phyloP scores from a whole-genome alignment of 495 filamentous ascomycete genomes.

The Thozetella sp. region DNA sequence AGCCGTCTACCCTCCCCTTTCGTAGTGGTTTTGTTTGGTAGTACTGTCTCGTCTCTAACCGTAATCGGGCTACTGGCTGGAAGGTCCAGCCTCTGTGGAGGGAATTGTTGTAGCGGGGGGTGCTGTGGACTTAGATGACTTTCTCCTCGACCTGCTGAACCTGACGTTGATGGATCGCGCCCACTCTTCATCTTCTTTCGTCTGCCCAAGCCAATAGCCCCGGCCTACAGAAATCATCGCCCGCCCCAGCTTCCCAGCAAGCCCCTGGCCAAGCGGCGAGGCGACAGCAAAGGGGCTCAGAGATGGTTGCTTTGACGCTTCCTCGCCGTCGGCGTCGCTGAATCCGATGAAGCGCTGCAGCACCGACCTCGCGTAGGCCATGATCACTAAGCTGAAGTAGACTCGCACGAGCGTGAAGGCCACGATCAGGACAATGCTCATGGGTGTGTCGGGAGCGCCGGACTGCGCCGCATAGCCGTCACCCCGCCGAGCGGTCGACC shows the following conservation, averaged over 20 bases:
- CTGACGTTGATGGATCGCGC: conserved; percentile 56
- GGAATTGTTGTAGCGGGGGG: background rate
- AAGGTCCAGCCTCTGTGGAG: background rate
- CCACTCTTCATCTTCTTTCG: conserved; percentile 58
- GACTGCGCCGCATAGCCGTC: conserved; percentile 6
- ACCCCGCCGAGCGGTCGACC: conserved; percentile 18
- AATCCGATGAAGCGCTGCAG: conserved; percentile 62
- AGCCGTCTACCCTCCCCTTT: background rate
- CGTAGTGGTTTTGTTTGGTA: too few species aligned
- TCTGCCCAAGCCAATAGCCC: conserved; percentile 72
- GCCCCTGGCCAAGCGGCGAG: conserved; percentile 71
- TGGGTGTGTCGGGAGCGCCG: conserved; percentile 69
- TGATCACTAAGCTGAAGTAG: conserved; percentile 79
- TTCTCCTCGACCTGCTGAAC: conserved; percentile 41
- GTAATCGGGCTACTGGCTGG: too few species aligned
- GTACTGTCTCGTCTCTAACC: too few species aligned
- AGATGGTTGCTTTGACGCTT: conserved; percentile 45
- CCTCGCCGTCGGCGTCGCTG: conserved; percentile 32
- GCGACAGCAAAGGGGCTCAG: conserved; percentile 73
- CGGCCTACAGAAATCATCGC: conserved; percentile 69
- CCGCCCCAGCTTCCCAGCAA: conserved; percentile 73
- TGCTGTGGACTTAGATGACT: background rate
- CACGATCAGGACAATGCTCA: conserved; percentile 73
- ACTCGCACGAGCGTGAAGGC: conserved; percentile 70
- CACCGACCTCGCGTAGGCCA: conserved; percentile 75